A percentile compares a stretch with the other conserved stretches of the same genome.
phyloP scores from a whole-genome alignment of 1,139 yeast species.

The Blastobotrys raffinosifermentans region DNA sequence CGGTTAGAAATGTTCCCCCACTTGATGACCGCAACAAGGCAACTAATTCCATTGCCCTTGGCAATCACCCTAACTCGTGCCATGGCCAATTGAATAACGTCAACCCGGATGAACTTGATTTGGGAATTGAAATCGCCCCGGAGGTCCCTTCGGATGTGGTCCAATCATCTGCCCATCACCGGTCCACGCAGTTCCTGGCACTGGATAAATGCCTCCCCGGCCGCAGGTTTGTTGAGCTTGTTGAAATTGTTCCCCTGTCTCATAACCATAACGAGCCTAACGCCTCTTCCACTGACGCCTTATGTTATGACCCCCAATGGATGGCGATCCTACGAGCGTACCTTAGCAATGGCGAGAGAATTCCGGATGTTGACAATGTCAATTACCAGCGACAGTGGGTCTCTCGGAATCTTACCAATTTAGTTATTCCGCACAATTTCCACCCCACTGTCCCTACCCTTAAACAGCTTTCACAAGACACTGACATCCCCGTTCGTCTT shows the following conservation, averaged over 20 bases:
- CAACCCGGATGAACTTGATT: constrained; percentile 20
- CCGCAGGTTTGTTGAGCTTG: constrained; percentile 46
- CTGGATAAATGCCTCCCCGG: constrained; percentile 76
- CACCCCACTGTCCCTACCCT: constrained; percentile 1
- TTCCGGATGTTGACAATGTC: constrained; percentile 14
- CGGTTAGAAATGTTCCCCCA: too few relatives aligned
- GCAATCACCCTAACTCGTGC: neutral
- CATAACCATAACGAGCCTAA: neutral
- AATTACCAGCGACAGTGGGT: constrained; percentile 28
- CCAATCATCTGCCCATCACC: neutral
- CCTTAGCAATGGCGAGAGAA: constrained; percentile 15
- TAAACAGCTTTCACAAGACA: neutral
- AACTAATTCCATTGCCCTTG: constrained; percentile 3
- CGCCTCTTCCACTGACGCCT: constrained; percentile 4
- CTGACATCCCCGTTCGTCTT: too few relatives aligned
- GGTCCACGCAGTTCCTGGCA: constrained; percentile 59
- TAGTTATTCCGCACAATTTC: constrained; percentile 23
- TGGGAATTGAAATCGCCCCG: constrained; percentile 12
- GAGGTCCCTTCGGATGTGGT: neutral
- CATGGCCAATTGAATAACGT: neutral
- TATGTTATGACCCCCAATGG: constrained; percentile 37
- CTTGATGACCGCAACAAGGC: constrained; percentile 8
- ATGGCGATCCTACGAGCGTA: constrained; percentile 32
- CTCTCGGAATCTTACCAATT: constrained; percentile 23
- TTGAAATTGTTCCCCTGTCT: constrained; percentile 33